A percentile compares a stretch with the other conserved stretches of the same genome.
Evolutionary conservation across 805 yeast species (phyloP).

Genomic region (Pichia thaimueangensis): DNA sequence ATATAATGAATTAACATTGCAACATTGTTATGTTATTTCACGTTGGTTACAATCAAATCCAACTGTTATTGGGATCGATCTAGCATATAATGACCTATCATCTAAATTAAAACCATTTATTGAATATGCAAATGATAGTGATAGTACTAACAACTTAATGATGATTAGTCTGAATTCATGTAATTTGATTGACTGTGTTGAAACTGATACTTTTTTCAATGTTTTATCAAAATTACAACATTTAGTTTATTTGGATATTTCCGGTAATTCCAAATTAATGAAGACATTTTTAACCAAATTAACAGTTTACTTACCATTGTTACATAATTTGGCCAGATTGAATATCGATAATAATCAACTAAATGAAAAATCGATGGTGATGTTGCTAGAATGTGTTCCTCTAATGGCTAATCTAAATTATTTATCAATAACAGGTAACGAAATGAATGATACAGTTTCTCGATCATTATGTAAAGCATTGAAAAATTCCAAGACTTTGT

Average conservation of each 20-base stretch:
- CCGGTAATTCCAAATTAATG: constrained; percentile 61
- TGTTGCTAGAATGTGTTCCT: constrained; percentile 62
- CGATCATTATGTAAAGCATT: constrained; percentile 65
- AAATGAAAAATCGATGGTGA: constrained; percentile 45
- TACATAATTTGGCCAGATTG: constrained; percentile 55
- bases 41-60: constrained; percentile 48
- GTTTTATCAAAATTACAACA: constrained; percentile 47
- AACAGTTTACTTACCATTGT: constrained; percentile 60
- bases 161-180: constrained; percentile 64
- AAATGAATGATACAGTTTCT: constrained; percentile 51
- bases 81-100: constrained; percentile 74
- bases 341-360: constrained; percentile 68
- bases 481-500: constrained; percentile 57
- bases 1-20: constrained; percentile 53
- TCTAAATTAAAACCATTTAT: constrained; percentile 32
- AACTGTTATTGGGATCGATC: constrained; percentile 62
- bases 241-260: constrained; percentile 68
- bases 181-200: constrained; percentile 46
- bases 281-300: constrained; percentile 54
- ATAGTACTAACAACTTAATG: constrained; percentile 25
- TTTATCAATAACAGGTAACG: constrained; percentile 62
- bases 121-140: constrained; percentile 23
- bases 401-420: constrained; percentile 61
- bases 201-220: constrained; percentile 42
- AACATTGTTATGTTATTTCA: constrained; percentile 51